A percentile compares a stretch with the other conserved stretches of the same genome.
phyloP scores from a whole-genome alignment of 257 asterid genomes.

The Solanum tacnaense region DNA sequence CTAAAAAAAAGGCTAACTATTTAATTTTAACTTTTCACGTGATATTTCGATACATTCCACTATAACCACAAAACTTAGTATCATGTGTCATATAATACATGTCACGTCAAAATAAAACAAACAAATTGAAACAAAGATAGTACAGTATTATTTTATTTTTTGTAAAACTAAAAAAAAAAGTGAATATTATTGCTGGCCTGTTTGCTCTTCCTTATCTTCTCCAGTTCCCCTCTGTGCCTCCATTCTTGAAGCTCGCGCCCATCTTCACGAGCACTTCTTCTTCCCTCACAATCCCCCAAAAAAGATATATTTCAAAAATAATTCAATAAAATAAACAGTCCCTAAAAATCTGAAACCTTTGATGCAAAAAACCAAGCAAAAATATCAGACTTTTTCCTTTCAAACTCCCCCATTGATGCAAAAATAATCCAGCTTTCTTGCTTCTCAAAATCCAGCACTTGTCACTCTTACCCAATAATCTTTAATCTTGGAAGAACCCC shows the following conservation, averaged over 20 bases:
- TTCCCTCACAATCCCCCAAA: not conserved
- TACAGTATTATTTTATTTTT: too few relatives aligned
- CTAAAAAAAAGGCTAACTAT: too few relatives aligned
- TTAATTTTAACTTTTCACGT: too few relatives aligned
- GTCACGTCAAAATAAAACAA: accelerated
- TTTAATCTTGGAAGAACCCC: not conserved
- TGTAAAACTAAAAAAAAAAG: not conserved
- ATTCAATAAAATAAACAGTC: not conserved
- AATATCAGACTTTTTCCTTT: slow-evolving; percentile 6
- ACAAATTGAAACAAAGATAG: too few relatives aligned
- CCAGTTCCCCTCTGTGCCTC: slow-evolving; percentile 30
- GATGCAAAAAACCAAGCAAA: slow-evolving; percentile 50
- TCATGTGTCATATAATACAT: not conserved
- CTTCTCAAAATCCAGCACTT: not conserved
- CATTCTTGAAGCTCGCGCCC: slow-evolving; percentile 76
- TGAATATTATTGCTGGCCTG: slow-evolving; percentile 16
- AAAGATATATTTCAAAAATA: not conserved
- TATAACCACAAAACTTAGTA: not conserved
- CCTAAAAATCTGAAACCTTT: slow-evolving; percentile 5
- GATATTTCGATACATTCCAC: not conserved
- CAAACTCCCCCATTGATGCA: slow-evolving; percentile 34
- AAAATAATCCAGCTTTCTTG: slow-evolving; percentile 41
- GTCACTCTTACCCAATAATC: not conserved
- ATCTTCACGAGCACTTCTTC: slow-evolving; percentile 32
- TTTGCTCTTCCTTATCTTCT: slow-evolving; percentile 43